These are phyloP conservation scores for Trametes gibbosa DNA, from an alignment of 768 basidiomycete genomes.

Conservation along the genomic window DNA sequence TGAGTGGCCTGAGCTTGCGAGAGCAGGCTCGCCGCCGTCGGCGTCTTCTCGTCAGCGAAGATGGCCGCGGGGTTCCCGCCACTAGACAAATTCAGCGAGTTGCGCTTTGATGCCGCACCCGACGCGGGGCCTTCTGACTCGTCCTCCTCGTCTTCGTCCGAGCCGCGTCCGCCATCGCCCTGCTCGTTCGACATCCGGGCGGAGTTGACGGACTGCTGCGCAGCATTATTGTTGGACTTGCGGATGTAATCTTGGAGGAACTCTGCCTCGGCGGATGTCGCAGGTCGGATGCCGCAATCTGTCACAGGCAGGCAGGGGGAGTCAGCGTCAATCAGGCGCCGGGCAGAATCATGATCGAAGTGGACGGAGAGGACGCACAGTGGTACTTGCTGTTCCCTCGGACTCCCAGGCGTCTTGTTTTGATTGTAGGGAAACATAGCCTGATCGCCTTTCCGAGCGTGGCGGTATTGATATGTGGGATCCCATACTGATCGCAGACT, in stretches of 20 bases:
- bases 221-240: constrained; percentile 85
- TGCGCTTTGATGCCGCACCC: constrained; percentile 63
- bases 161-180: constrained; percentile 56
- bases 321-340: constrained; percentile 28
- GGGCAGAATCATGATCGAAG: constrained; percentile 31
- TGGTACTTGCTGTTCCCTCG: constrained; percentile 97
- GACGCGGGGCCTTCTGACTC: constrained; percentile 76
- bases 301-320: constrained; percentile 24
- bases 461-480: constrained; percentile 94
- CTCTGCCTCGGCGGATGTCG: constrained; percentile 87
- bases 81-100: constrained; percentile 63
- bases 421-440: constrained; percentile 91
- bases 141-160: constrained; percentile 85
- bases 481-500: constrained; percentile 89
- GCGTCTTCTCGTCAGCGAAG: constrained; percentile 78
- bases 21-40: constrained; percentile 72
- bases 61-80: constrained; percentile 54
- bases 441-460: constrained; percentile 94
- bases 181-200: constrained; percentile 70
- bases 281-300: constrained; percentile 92
- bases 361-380: constrained; percentile 49
- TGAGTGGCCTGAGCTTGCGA: constrained; percentile 73
- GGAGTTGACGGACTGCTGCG: constrained; percentile 72
- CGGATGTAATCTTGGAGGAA: constrained; percentile 91
- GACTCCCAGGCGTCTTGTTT: constrained; percentile 89